Percentiles rank a stretch among this genome's conserved stretches.
These are phyloP conservation scores for Pichia deserticola DNA, from an alignment of 805 yeast species.

Conservation along the genomic window DNA sequence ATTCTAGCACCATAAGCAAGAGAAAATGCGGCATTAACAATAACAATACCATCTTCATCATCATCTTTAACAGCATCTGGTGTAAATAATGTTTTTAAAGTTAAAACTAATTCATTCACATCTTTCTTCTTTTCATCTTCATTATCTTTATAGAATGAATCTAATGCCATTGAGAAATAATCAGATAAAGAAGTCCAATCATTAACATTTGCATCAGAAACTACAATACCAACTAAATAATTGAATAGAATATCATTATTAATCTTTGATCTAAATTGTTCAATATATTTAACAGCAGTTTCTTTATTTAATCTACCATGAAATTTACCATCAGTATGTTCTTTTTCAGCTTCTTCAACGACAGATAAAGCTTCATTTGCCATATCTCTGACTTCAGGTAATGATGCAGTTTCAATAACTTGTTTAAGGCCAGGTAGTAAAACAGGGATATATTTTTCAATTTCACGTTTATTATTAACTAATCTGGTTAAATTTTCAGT, in stretches of 20 bases:
- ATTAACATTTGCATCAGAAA: conserved; percentile 63
- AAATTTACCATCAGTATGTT: conserved; percentile 61
- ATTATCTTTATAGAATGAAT: conserved; percentile 26
- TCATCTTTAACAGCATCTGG: conserved; percentile 49
- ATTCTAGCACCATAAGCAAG: conserved; percentile 96
- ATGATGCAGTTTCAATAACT: conserved; percentile 82
- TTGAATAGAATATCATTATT: conserved; percentile 33
- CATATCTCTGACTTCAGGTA: conserved; percentile 93
- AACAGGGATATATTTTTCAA: conserved; percentile 78
- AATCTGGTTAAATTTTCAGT: conserved; percentile 92
- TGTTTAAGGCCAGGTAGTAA: conserved; percentile 87
- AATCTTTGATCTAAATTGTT: conserved; percentile 22
- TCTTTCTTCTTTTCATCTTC: conserved; percentile 31
- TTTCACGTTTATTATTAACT: conserved; percentile 89
- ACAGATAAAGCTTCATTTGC: conserved; percentile 83
- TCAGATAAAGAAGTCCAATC: conserved; percentile 59
- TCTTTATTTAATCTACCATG: conserved; percentile 62
- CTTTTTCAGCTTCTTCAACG: conserved; percentile 70
- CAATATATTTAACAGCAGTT: conserved; percentile 42
- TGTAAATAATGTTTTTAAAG: conserved; percentile 49
- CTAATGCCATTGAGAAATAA: conserved; percentile 38
- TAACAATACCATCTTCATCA: conserved; percentile 76
- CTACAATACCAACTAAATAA: conserved; percentile 47
- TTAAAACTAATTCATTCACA: conserved; percentile 37
- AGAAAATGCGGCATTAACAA: conserved; percentile 91